Percentiles rank a stretch among this genome's conserved stretches.
Evolutionary conservation across 495 filamentous ascomycete genomes (phyloP).

Genomic region (Talaromyces adpressus): DNA sequence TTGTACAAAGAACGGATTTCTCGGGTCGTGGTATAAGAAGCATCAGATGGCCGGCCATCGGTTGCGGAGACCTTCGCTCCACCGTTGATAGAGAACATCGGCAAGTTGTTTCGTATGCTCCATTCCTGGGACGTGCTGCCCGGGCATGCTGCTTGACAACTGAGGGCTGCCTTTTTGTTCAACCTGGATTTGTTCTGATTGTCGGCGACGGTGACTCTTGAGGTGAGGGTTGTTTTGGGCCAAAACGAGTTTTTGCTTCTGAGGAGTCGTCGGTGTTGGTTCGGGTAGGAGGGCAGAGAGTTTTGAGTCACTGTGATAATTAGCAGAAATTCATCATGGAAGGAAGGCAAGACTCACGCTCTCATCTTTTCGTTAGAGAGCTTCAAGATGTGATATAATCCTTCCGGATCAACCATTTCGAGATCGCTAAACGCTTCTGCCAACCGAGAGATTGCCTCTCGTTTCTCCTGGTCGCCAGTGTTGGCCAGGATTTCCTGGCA

Average conservation of each 20-base stretch:
- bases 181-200: constrained; percentile 45
- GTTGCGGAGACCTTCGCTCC: constrained; percentile 75
- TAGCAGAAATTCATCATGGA: background rate
- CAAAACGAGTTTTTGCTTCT: constrained; percentile 60
- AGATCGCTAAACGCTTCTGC: constrained; percentile 79
- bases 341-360: constrained; percentile 23
- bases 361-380: constrained; percentile 56
- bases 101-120: constrained; percentile 84
- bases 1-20: constrained; percentile 24
- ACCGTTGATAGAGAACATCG: constrained; percentile 83
- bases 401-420: constrained; percentile 85
- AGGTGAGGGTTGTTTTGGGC: constrained; percentile 82
- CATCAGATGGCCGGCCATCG: constrained; percentile 61
- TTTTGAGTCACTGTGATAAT: constrained; percentile 39
- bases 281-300: constrained; percentile 40
- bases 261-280: constrained; percentile 34
- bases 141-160: constrained; percentile 32
- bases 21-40: background rate
- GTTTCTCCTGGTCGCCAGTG: constrained; percentile 64
- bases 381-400: constrained; percentile 75
- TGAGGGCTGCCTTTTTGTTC: constrained; percentile 29
- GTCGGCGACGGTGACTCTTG: constrained; percentile 65
- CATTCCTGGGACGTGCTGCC: constrained; percentile 62
- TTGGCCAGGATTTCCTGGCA: constrained; percentile 79
- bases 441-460: constrained; percentile 72